phyloP scores from a whole-genome alignment of 495 filamentous ascomycete species.

The Jackrogersella multiformis region DNA sequence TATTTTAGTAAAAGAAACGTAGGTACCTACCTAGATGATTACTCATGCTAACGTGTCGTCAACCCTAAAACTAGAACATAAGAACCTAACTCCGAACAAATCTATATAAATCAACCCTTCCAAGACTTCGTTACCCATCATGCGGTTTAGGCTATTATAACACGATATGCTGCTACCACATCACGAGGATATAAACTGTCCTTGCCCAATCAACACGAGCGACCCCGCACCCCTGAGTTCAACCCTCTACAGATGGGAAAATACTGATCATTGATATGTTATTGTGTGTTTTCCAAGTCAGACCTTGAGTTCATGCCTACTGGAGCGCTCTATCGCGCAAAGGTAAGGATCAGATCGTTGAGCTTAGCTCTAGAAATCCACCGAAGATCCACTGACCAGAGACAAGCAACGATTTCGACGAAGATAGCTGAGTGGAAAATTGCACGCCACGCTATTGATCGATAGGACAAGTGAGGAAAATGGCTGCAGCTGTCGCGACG shows the following conservation, averaged over 20 bases:
- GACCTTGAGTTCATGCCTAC: background rate
- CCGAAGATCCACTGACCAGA: too few species aligned
- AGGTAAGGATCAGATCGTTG: too few species aligned
- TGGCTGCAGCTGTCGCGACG: conserved; percentile 24
- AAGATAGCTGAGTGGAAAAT: too few species aligned
- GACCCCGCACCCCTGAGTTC: conserved; percentile 25
- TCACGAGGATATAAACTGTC: conserved; percentile 14
- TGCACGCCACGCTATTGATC: too few species aligned
- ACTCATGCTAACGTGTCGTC: background rate
- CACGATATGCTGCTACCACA: conserved; percentile 7
- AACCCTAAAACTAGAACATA: background rate
- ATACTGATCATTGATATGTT: conserved; percentile 5
- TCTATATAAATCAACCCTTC: conserved; percentile 6
- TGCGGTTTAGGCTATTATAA: conserved; percentile 35
- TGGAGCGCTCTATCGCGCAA: background rate
- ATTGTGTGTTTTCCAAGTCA: background rate
- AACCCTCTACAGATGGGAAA: background rate
- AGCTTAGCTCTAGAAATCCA: too few species aligned
- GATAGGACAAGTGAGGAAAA: background rate
- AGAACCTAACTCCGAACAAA: background rate
- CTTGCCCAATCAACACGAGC: conserved; percentile 12
- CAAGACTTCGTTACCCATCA: conserved; percentile 12
- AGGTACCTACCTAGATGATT: background rate
- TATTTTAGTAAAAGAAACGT: background rate
- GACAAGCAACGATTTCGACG: too few species aligned